Base-by-base conservation (phyloP, 345 rosid species). In the Linum lewisii region DNA sequence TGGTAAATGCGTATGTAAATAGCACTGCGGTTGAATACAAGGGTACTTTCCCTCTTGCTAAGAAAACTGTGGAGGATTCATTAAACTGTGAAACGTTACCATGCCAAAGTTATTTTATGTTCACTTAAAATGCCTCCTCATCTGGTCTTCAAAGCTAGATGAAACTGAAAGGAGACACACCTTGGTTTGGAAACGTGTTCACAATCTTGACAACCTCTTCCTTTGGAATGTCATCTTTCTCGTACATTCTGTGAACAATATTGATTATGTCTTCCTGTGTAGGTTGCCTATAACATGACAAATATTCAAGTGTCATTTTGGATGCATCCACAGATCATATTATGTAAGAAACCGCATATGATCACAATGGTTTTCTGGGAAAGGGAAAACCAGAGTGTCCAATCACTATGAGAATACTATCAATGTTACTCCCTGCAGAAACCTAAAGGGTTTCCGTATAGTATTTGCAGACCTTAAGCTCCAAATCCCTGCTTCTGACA, bases 161-260 rank as follows among this genome's bases (percentile, higher is more conserved):
- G 14, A 16, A 5, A 56, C n/a, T 5, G 37, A n/a, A 29, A 26
- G 60, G 11, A 29, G 6, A 32, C 57, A 22, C 77, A 87, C 96
- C 98, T 84, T 86, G 98, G 81, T 87, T 88, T 53, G 98, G 96
- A 70, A 88, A 91, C 44, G 71, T 72, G 37, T 84, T 79, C 51
- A 88, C 96, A 62, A 91, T 75, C 69, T 74, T 75, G 32, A 55
- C 69, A 70, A 88, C 86, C 68, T 84, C 90, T 42, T 80, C 78
- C 66, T 63, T 72, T 1, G 84, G 77, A 65, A 92, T 81, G 58
- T 93, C 95, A 67, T 92, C 98, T 72, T 84, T 83, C 77, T 84
- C 85, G 51, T 86, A 92, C 87, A 82, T 92, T 82, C 91, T 84
- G 60, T 75, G 61, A 61, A 92, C 96, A 78, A 88, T 83, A 69